Conservation (phyloP, 1,284 basidiomycete genomes). For the Ganoderma leucocontextum region DNA sequence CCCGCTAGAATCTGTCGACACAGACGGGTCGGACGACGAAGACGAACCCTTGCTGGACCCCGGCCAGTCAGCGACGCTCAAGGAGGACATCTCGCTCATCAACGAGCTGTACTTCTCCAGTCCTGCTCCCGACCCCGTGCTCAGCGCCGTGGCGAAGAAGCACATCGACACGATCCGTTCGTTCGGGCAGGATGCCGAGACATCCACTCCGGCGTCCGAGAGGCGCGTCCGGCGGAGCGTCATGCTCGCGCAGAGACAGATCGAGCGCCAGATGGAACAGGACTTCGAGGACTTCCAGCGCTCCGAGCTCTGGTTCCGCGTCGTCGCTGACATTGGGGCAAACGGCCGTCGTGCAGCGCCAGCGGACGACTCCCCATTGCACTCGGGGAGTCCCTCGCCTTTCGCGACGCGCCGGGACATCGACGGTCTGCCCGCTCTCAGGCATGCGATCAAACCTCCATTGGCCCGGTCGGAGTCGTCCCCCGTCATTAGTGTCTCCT, state of each 20-base stretch:
- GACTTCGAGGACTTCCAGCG: constrained; percentile 90
- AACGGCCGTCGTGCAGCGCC: constrained; percentile 29
- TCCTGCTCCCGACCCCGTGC: constrained; percentile 61
- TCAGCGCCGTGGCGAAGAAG: constrained; percentile 73
- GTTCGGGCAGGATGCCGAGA: constrained; percentile 63
- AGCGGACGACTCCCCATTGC: constrained; percentile 20
- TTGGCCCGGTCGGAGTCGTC: constrained; percentile 50
- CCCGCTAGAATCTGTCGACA: constrained; percentile 87
- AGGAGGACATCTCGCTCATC: constrained; percentile 89
- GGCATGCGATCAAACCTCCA: constrained; percentile 12
- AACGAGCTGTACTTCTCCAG: constrained; percentile 86
- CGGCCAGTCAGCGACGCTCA: constrained; percentile 67
- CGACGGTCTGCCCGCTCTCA: constrained; percentile 16
- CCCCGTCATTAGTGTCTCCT: constrained; percentile 43
- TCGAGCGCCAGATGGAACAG: constrained; percentile 89
- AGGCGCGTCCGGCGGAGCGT: constrained; percentile 78
- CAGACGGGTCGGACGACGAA: constrained; percentile 72
- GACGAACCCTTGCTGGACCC: constrained; percentile 69
- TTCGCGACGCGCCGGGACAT: constrained; percentile 24
- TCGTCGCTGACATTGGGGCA: constrained; percentile 74
- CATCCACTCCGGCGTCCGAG: constrained; percentile 57
- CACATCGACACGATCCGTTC: constrained; percentile 74
- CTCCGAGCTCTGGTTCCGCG: constrained; percentile 92
- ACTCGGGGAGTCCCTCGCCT: constrained; percentile 24
- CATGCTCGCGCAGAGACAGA: constrained; percentile 84